Percentiles rank a stretch among this genome's conserved stretches.
Evolutionary conservation across 176 grass and related monocot species (phyloP).

Genomic region (Lolium perenne): DNA sequence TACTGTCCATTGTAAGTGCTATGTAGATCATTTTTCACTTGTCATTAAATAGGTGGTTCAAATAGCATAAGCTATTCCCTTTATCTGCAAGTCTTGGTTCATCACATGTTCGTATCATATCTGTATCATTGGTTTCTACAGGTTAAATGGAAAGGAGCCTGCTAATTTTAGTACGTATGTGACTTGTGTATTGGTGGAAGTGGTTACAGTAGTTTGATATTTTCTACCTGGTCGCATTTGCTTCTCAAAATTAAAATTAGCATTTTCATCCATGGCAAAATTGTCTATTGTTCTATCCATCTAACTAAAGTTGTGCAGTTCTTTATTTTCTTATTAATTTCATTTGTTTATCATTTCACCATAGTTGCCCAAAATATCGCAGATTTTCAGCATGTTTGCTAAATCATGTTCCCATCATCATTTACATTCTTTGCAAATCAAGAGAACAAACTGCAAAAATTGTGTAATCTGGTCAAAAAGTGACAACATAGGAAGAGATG

Average conservation of each 20-base stretch:
- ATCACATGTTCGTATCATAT: neutral
- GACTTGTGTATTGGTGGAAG: constrained; percentile 1
- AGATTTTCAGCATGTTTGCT: neutral
- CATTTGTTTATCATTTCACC: neutral
- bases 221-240: constrained; percentile 14
- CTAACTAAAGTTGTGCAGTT: neutral
- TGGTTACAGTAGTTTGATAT: constrained; percentile 18
- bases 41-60: neutral
- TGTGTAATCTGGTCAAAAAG: constrained; percentile 84
- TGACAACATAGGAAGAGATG: constrained; percentile 60
- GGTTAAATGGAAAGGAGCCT: neutral
- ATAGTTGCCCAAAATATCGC: neutral
- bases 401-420: neutral
- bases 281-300: constrained; percentile 10
- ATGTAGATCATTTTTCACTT: constrained; percentile 18
- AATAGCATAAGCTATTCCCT: neutral
- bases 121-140: constrained; percentile 6
- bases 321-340: neutral
- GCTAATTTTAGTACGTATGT: constrained; percentile 27
- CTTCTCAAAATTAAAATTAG: constrained; percentile 3
- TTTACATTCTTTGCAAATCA: constrained; percentile 54
- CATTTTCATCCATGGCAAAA: neutral
- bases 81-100: neutral
- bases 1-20: constrained; percentile 81
- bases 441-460: constrained; percentile 67